phyloP scores from a whole-genome alignment of 805 yeast genomes.

The Metschnikowia shivogae region DNA sequence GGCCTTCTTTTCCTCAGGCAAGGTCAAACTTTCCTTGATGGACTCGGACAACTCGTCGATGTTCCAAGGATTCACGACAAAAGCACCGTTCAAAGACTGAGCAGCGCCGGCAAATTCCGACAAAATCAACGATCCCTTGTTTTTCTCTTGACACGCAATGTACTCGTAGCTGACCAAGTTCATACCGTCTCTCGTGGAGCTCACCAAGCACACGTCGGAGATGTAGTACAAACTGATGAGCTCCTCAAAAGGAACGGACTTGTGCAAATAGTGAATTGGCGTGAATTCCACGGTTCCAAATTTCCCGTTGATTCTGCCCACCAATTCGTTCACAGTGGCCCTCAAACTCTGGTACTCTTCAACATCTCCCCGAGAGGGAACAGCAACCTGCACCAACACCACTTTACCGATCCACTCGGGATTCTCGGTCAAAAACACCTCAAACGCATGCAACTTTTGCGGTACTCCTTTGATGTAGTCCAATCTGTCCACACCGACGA shows the following conservation, averaged over 20 bases:
- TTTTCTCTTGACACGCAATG: constrained; percentile 87
- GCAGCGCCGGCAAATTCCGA: constrained; percentile 99
- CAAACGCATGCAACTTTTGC: constrained; percentile 94
- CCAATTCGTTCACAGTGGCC: constrained; percentile 92
- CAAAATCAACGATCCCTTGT: constrained; percentile 80
- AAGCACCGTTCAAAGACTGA: constrained; percentile 89
- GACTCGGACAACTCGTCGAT: constrained; percentile 89
- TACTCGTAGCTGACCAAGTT: constrained; percentile 94
- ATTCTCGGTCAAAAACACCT: constrained; percentile 83
- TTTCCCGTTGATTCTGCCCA: constrained; percentile 93
- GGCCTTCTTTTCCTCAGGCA: constrained; percentile 74
- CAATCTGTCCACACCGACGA: constrained; percentile 94
- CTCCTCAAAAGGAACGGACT: constrained; percentile 85
- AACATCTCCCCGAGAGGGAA: constrained; percentile 95
- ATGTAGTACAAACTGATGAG: constrained; percentile 80
- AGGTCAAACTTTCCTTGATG: constrained; percentile 78
- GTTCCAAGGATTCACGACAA: constrained; percentile 97
- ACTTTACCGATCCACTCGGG: constrained; percentile 99
- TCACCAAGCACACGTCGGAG: constrained; percentile 87
- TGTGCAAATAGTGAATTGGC: constrained; percentile 96
- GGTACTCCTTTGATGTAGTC: constrained; percentile 99
- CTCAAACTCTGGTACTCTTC: constrained; percentile 94
- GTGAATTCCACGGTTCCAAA: constrained; percentile 97
- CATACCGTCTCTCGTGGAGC: constrained; percentile 98
- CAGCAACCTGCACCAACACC: constrained; percentile 92